Percentiles rank a stretch among this genome's conserved stretches.
Evolutionary conservation across 129 eudicot genomes (phyloP).

Genomic region (Gnaphalium uliginosum): DNA sequence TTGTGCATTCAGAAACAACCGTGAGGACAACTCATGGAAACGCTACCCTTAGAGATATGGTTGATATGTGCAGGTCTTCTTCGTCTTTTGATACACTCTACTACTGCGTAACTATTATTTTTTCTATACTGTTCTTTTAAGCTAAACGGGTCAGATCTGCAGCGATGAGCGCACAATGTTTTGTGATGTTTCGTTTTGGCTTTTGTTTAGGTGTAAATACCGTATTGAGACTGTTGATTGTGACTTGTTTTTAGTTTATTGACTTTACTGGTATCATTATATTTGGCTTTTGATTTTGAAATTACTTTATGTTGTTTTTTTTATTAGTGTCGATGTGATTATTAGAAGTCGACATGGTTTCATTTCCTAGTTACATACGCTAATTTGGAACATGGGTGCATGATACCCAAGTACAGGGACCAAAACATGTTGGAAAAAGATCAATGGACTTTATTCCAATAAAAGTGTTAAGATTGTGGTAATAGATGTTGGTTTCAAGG

Average conservation of each 20-base stretch:
- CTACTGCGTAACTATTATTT: not conserved
- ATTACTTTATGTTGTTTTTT: not conserved
- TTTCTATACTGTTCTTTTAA: not conserved
- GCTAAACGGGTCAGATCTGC: not conserved
- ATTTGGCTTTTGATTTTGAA: not conserved
- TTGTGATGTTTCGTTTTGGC: not conserved
- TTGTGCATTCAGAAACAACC: constrained; percentile 83
- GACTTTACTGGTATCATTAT: not conserved
- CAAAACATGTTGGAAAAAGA: no score
- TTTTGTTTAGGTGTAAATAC: constrained; percentile 3
- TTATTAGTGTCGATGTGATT: no score
- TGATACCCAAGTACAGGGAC: no score
- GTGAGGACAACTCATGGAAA: constrained; percentile 67
- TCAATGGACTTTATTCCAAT: no score
- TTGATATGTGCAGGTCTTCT: not conserved
- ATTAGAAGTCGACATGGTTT: no score
- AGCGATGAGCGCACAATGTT: not conserved
- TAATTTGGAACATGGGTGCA: no score
- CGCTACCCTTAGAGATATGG: constrained; percentile 54
- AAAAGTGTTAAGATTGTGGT: no score
- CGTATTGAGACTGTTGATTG: not conserved
- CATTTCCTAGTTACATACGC: no score
- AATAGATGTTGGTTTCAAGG: no score
- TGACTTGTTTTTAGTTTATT: not conserved
- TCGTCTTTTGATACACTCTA: not conserved